A percentile compares a stretch with the other conserved stretches of the same genome.
These are phyloP conservation scores for Ascochyta koolunga DNA, from an alignment of 2,329 filamentous ascomycete genomes.

Conservation along the genomic window DNA sequence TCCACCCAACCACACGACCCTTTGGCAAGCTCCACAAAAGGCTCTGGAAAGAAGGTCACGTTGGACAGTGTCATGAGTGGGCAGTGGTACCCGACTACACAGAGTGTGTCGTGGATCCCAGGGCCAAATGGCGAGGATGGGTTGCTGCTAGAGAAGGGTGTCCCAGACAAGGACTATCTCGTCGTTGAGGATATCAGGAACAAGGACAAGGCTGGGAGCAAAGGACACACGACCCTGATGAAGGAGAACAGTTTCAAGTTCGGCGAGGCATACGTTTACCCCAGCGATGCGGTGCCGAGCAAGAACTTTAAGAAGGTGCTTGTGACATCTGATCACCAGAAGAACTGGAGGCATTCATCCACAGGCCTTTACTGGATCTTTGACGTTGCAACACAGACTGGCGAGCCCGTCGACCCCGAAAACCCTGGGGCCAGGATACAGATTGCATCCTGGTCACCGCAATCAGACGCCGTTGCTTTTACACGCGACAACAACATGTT, in stretches of 20 bases:
- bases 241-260: constrained; percentile 68
- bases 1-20: constrained; percentile 72
- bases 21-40: constrained; percentile 64
- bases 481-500: constrained; percentile 90
- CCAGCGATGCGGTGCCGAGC: constrained; percentile 73
- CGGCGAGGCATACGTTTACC: constrained; percentile 60
- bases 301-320: constrained; percentile 85
- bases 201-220: constrained; percentile 47
- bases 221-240: constrained; percentile 75
- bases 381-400: constrained; percentile 80
- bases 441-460: constrained; percentile 87
- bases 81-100: constrained; percentile 67
- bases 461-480: constrained; percentile 86
- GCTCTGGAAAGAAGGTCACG: constrained; percentile 74
- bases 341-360: constrained; percentile 89
- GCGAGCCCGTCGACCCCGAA: constrained; percentile 75
- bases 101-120: constrained; percentile 77
- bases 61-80: constrained; percentile 73
- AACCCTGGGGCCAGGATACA: constrained; percentile 73
- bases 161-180: constrained; percentile 69
- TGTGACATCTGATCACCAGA: constrained; percentile 72
- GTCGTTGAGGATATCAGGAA: constrained; percentile 84
- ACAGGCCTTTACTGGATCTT: constrained; percentile 90
- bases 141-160: constrained; percentile 75
- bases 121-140: constrained; percentile 81